These are phyloP conservation scores for Lodderomyces oxycetoniae DNA, from an alignment of 1,139 yeast genomes.

Conservation along the genomic window DNA sequence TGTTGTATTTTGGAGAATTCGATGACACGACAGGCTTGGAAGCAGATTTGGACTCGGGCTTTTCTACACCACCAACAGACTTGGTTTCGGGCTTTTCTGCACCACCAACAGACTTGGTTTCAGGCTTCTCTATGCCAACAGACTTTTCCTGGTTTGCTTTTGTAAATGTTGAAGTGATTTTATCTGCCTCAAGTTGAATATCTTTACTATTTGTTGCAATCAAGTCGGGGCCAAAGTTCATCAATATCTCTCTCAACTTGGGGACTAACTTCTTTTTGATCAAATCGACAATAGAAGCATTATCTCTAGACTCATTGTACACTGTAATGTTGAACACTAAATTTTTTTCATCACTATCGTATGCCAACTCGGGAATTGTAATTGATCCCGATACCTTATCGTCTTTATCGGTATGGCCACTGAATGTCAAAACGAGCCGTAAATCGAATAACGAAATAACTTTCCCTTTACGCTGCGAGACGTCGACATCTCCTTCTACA, in stretches of 20 bases:
- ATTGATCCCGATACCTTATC: conserved; percentile 60
- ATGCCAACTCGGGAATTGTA: conserved; percentile 88
- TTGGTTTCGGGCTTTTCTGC: conserved; percentile 1
- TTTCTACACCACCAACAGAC: conserved; percentile 9
- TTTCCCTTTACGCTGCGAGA: conserved; percentile 93
- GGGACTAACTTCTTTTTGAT: conserved; percentile 66
- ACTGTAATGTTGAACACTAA: conserved; percentile 75
- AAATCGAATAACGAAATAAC: conserved; percentile 88
- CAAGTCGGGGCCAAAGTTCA: conserved; percentile 71
- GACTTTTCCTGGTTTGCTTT: conserved; percentile 40
- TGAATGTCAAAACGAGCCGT: conserved; percentile 56
- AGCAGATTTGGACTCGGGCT: conserved; percentile 15
- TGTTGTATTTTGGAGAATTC: conserved; percentile 60
- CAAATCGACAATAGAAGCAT: conserved; percentile 48
- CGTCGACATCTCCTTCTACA: conserved; percentile 94
- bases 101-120: neutral
- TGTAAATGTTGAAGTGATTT: conserved; percentile 66
- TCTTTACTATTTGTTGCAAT: conserved; percentile 75
- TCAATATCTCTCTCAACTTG: conserved; percentile 54
- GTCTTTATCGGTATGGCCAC: conserved; percentile 40
- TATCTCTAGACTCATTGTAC: conserved; percentile 53
- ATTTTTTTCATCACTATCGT: conserved; percentile 81
- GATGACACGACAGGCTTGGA: conserved; percentile 13
- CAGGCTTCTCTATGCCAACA: too few relatives aligned
- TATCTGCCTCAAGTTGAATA: conserved; percentile 66